phyloP scores from a whole-genome alignment of 805 yeast genomes.

The Kuraishia capsulata region DNA sequence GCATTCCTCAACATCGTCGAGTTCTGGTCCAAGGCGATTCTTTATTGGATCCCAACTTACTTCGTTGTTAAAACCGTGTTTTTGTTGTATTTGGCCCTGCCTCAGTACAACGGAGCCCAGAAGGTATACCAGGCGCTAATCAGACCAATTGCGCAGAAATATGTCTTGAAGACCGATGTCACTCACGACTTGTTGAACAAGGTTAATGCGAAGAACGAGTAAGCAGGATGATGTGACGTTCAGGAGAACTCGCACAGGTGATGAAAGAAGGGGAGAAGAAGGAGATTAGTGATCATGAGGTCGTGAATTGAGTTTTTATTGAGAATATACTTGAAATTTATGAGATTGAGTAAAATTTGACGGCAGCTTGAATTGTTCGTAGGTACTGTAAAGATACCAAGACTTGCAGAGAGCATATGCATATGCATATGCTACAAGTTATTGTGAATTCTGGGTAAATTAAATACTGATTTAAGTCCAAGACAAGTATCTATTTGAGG shows the following conservation, averaged over 20 bases:
- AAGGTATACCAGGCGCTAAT: conserved; percentile 56
- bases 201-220: conserved; percentile 26
- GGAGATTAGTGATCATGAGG: too few relatives aligned
- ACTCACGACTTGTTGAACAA: conserved; percentile 29
- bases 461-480: too few relatives aligned
- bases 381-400: too few relatives aligned
- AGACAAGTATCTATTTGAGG: too few relatives aligned
- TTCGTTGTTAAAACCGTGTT: conserved; percentile 86
- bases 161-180: conserved; percentile 15
- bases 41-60: conserved; percentile 95
- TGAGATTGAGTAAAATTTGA: neutral
- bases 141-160: conserved; percentile 51
- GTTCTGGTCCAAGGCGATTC: conserved; percentile 89
- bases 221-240: neutral
- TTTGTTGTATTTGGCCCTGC: conserved; percentile 82
- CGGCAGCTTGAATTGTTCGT: too few relatives aligned
- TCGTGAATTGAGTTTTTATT: too few relatives aligned
- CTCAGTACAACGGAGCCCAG: conserved; percentile 81
- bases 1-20: conserved; percentile 86
- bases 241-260: too few relatives aligned
- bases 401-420: too few relatives aligned
- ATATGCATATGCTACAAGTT: too few relatives aligned
- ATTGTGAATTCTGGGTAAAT: too few relatives aligned
- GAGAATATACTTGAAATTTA: too few relatives aligned
- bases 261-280: too few relatives aligned